Evolutionary conservation across 805 yeast genomes (phyloP), one percentile per base, ranked within the genome.

Genomic region (Blastobotrys peoriensis): DNA sequence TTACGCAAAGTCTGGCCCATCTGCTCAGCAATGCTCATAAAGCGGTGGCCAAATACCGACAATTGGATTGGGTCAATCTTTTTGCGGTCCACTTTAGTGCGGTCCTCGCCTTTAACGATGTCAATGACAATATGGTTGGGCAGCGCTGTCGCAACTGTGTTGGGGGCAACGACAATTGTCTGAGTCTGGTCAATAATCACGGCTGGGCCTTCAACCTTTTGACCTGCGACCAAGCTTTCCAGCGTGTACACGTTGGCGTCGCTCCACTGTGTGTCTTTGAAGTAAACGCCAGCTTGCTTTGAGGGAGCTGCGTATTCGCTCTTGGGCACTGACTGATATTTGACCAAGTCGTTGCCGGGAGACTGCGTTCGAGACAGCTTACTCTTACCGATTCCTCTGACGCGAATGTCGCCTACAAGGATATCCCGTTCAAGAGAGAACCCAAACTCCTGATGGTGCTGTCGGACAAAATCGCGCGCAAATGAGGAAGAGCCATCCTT

Each of bases 1-100:
- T 83, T 82, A 52, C 84, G 83, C 44, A 86, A 67, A 3, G 89
- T 82, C 30, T 75, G 75, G 33, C 94, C 91, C 95, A 86, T 86
- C 58, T 83, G 91, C 54, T 86, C 94, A 5, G 95, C 95, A 61
- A 86, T 85, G 50, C 86, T 87, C 91, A 86, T 85, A 61, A 86
- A 86, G 48, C 94, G 69, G 61, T 85, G 88, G 27, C 86, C 82
- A 63, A 86, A 86, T 19, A 86, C 81, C 0, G 94, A 83, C 33
- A 86, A 62, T 51, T 79, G 66, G 27, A 86, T 76, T 1, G 93
- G 93, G 53, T 86, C 89, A 33, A 81, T 65, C 19, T 54, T 56
- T 17, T 60, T 51, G 2, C 67, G 60, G 20, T 35, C 39, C 19
- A 41, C 38, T 5, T 23, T 21, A 22, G 33, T 38, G 10, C 33